These are phyloP conservation scores for Russula olivacea DNA, from an alignment of 768 basidiomycete species.

Conservation along the genomic window DNA sequence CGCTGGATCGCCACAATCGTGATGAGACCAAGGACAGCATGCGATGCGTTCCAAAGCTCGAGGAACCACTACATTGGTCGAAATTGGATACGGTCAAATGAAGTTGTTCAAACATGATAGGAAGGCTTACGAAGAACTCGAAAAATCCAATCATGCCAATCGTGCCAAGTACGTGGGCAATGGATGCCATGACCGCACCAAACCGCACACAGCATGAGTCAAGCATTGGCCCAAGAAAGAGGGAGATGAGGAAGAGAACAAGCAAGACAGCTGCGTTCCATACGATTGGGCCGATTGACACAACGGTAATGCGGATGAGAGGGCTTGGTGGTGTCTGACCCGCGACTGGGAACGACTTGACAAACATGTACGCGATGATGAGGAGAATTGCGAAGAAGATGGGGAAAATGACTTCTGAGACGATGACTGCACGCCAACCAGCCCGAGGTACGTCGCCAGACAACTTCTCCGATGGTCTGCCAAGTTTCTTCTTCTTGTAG, in stretches of 20 bases:
- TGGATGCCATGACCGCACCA: slow-evolving; percentile 86
- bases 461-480: slow-evolving; percentile 94
- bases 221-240: slow-evolving; percentile 90
- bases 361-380: slow-evolving; percentile 86
- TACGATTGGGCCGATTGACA: slow-evolving; percentile 90
- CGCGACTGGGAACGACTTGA: slow-evolving; percentile 74
- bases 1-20: slow-evolving; percentile 87
- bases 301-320: slow-evolving; percentile 87
- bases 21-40: slow-evolving; percentile 90
- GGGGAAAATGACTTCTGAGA: slow-evolving; percentile 84
- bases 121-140: slow-evolving; percentile 77
- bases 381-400: slow-evolving; percentile 81
- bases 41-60: slow-evolving; percentile 94
- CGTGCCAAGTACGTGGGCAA: slow-evolving; percentile 77
- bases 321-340: slow-evolving; percentile 71
- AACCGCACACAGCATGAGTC: slow-evolving; percentile 81
- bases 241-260: slow-evolving; percentile 80
- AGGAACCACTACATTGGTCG: slow-evolving; percentile 72
- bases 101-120: neutral
- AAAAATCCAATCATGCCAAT: slow-evolving; percentile 91
- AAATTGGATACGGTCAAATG: neutral
- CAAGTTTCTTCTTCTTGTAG: slow-evolving; percentile 98
- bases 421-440: slow-evolving; percentile 82
- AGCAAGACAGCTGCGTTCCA: slow-evolving; percentile 90
- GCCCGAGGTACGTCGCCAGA: slow-evolving; percentile 94